Base-by-base conservation (phyloP, 371 early-diverging fungal genomes). In the Furculomyces boomerangus region DNA sequence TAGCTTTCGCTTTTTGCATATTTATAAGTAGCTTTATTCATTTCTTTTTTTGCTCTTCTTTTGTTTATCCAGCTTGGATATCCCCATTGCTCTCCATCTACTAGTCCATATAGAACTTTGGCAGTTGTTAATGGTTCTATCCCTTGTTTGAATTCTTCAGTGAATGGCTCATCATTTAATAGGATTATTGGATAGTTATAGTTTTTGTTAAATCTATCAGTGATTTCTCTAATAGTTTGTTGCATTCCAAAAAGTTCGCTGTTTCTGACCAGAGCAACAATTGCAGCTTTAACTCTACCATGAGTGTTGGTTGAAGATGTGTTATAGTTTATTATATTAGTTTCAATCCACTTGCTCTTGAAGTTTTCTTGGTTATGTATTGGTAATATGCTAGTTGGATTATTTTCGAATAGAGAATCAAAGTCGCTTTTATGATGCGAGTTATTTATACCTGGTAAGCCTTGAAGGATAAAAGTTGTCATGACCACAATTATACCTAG, bases 121-220 rank as follows among this genome's bases (percentile, higher is more conserved):
- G 79, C 74, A 0, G 60, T 65, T 39, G 39, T 39, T 8, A 81
- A 80, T 49, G 81, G 40, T 0, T 65, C 60, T 18, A 39, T n/a
- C 10, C 39, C 39, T 39, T 73, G 64, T 16, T 72, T 78, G 54
- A 94, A 96, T 18, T 84, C 81, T 7, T 74, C 79, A 0, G 78
- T 77, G 57, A 89, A 90, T 1, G 81, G 83, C 44, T 76, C 72
- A 62, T 96, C 82, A 65, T 88, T 89, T 53, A 88, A 68, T 57
- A 85, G 83, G 25, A 96, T 82, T 63, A 92, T 93, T 1, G 93
- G 90, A 65, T 96, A 96, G 45, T 78, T 66, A 65, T 79, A 86
- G 30, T 76, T 74, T 29, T 60, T 65, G 63, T 96, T 93, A 65
- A 92, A 93, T 43, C 77, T 74, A 24, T 78, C 72, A 65, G 93